Conservation (phyloP, 75 land plant species). For the Sequoiadendron giganteum region DNA sequence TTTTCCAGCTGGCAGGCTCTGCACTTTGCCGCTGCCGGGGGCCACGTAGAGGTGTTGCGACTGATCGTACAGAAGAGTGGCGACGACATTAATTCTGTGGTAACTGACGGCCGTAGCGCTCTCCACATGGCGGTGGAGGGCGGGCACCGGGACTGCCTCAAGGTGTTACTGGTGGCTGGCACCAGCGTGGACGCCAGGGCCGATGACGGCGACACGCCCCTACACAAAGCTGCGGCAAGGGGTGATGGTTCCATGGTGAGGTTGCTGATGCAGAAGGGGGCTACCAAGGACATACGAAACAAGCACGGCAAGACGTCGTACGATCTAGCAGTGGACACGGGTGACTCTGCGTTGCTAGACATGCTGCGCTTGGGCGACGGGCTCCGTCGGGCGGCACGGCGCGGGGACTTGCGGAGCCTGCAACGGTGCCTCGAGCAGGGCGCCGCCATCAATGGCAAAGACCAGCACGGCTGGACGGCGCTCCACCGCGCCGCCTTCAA, state of each 20-base stretch:
- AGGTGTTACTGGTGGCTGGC: slow-evolving; percentile 9
- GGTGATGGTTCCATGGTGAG: slow-evolving; percentile 46
- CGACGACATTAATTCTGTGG: slow-evolving; percentile 13
- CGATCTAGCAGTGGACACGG: slow-evolving; percentile 29
- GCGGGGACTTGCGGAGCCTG: slow-evolving; percentile 35
- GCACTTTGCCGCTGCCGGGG: slow-evolving; percentile 39
- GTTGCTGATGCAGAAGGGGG: slow-evolving; percentile 25
- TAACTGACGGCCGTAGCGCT: slow-evolving; percentile 29
- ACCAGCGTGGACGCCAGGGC: slow-evolving; percentile 22
- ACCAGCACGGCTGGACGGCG: slow-evolving; percentile 79
- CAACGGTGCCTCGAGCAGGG: slow-evolving; percentile 43
- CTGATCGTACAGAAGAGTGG: slow-evolving; percentile 17
- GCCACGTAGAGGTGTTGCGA: slow-evolving; percentile 26
- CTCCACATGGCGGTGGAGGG: slow-evolving; percentile 29
- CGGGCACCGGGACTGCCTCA: not conserved
- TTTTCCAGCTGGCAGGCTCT: slow-evolving; percentile 33
- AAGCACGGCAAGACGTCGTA: slow-evolving; percentile 38
- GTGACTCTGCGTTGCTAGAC: slow-evolving; percentile 21
- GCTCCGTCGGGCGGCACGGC: slow-evolving; percentile 27
- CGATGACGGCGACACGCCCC: slow-evolving; percentile 52
- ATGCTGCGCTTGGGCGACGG: slow-evolving; percentile 23
- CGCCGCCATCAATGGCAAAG: slow-evolving; percentile 43
- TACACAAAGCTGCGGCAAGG: slow-evolving; percentile 51
- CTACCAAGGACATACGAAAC: slow-evolving; percentile 24
- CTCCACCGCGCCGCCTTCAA: slow-evolving; percentile 78